Percentiles rank a stretch among this genome's conserved stretches.
phyloP scores from a whole-genome alignment of 1,284 basidiomycete genomes.

The Heterobasidion occidentale region DNA sequence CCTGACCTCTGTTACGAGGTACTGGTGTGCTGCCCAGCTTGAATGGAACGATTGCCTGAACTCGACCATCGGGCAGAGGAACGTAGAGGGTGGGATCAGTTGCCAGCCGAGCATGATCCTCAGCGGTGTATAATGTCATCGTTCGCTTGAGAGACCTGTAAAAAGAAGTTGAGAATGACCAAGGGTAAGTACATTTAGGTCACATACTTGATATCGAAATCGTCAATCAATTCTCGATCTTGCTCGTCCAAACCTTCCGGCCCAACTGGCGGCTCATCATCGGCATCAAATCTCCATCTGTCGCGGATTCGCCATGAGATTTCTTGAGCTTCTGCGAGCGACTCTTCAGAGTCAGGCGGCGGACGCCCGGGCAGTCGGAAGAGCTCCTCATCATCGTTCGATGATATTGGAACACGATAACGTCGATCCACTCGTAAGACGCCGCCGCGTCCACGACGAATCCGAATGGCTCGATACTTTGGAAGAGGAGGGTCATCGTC shows the following conservation, averaged over 20 bases:
- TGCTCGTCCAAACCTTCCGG: slow-evolving; percentile 62
- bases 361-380: slow-evolving; percentile 1
- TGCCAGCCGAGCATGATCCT: slow-evolving; percentile 33
- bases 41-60: slow-evolving; percentile 27
- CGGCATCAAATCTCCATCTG: slow-evolving; percentile 64
- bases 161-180: slow-evolving; percentile 1
- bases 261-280: slow-evolving; percentile 49
- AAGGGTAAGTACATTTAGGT: background rate
- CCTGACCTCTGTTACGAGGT: no score
- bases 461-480: slow-evolving; percentile 50
- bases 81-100: slow-evolving; percentile 38
- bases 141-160: slow-evolving; percentile 46
- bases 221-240: slow-evolving; percentile 61
- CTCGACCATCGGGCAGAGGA: slow-evolving; percentile 29
- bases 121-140: slow-evolving; percentile 44
- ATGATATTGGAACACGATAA: slow-evolving; percentile 1
- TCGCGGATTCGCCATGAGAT: slow-evolving; percentile 38
- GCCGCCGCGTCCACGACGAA: slow-evolving; percentile 78
- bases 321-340: slow-evolving; percentile 25
- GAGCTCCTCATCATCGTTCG: slow-evolving; percentile 3
- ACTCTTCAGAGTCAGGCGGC: background rate
- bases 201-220: slow-evolving; percentile 53
- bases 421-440: slow-evolving; percentile 75
- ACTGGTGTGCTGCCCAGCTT: slow-evolving; percentile 22
- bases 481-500: slow-evolving; percentile 22